Evolutionary conservation across 2,329 filamentous ascomycete species (phyloP), one percentile per base, ranked within the genome.

Genomic region (Calonectria pseudoturangicola): DNA sequence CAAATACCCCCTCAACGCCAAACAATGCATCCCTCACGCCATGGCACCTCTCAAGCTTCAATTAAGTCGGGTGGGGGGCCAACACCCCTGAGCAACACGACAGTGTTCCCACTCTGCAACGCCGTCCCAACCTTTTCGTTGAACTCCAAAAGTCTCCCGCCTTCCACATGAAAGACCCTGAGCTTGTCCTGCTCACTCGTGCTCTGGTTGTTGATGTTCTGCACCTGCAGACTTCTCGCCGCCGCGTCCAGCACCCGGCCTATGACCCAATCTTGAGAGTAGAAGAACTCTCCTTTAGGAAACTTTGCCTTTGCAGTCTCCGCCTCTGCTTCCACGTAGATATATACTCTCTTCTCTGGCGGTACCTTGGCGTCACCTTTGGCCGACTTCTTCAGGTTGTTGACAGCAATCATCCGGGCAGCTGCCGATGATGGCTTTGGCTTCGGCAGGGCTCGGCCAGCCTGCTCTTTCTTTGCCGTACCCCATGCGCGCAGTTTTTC

Each of bases 91-190:
- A 99, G 80, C 79, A 99, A 82, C 28, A 98, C 95, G 75, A 99
- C 91, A 13, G 95, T 98, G 82, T 99, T 96, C 1, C 97, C 97
- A 77, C 91, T 96, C 75, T 91, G 91, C 71, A 97, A 87, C 33
- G 88, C 89, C 66, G 88, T 88, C 5, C 95, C 95, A 68, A 98
- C 88, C 87, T 96, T 96, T 84, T 98, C 96, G 28, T 90, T 92
- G 80, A 97, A 99, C 73, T 97, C 96, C 75, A 99, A 84, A 74
- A 99, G 83, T 71, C 95, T 88, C 0, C 97, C 97, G 0, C 93
- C 94, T 82, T 99, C 96, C 0, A 99, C 94, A 82, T 98, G 96
- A 81, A 98, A 99, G 0, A 99, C 92, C 10, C 97, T 87, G 76
- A 99, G 83, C 83, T 93, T 93, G 72, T 95, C 93, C 82, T 93